phyloP scores from a whole-genome alignment of 768 basidiomycete species.

The Atractiella rhizophila region DNA sequence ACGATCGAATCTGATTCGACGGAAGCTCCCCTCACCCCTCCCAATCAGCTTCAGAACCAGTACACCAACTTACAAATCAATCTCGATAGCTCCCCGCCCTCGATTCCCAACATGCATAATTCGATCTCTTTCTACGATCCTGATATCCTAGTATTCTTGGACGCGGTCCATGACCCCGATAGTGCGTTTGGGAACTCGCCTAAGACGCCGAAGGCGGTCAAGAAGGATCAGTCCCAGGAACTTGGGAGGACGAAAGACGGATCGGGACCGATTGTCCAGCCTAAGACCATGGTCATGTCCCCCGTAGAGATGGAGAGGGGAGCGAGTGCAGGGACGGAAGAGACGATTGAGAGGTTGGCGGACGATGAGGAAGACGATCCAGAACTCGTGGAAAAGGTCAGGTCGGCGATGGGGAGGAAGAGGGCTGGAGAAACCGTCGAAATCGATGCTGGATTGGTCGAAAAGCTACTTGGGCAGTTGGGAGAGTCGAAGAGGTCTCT shows the following conservation, averaged over 20 bases:
- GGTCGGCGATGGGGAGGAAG: conserved; percentile 34
- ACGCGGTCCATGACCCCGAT: conserved; percentile 12
- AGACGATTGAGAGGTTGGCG: background rate
- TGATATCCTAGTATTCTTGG: conserved; percentile 37
- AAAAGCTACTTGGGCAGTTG: conserved; percentile 39
- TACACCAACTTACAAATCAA: too few relatives aligned
- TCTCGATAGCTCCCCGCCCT: background rate
- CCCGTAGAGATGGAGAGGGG: background rate
- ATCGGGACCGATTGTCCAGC: too few relatives aligned
- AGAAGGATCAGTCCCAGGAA: background rate
- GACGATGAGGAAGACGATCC: background rate
- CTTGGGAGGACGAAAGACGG: too few relatives aligned
- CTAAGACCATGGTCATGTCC: background rate
- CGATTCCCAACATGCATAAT: conserved; percentile 5
- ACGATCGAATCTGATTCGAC: background rate
- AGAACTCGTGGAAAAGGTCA: conserved; percentile 12
- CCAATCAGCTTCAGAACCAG: background rate
- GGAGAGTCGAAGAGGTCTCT: conserved; percentile 39
- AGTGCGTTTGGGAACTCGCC: too few relatives aligned
- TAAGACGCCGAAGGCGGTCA: background rate
- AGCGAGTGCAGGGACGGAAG: background rate
- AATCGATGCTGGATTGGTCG: conserved; percentile 47
- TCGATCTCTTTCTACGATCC: conserved; percentile 46
- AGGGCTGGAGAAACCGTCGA: conserved; percentile 15
- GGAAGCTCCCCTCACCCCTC: background rate